Percentiles rank a stretch among this genome's conserved stretches.
phyloP scores from a whole-genome alignment of 2,329 filamentous ascomycete species.

The Drechslerella coelobrocha region DNA sequence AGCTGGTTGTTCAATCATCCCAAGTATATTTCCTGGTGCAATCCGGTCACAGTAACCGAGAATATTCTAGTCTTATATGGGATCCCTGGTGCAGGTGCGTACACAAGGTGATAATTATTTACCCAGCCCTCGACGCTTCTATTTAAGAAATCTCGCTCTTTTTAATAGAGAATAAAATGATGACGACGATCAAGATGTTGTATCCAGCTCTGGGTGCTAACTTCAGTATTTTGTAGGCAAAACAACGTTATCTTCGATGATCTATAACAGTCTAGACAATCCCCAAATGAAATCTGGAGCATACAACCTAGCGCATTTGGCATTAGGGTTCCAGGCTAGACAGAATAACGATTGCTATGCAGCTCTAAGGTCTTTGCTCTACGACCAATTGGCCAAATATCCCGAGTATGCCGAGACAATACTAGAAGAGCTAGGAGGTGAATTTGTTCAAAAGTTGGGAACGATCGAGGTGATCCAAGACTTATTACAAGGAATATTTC shows the following conservation, averaged over 20 bases:
- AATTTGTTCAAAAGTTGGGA: not conserved
- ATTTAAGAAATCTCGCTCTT: too few species aligned
- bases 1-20: slow-evolving; percentile 12
- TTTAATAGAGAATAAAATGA: too few species aligned
- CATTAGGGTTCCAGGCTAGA: not conserved
- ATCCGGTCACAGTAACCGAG: not conserved
- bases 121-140: too few species aligned
- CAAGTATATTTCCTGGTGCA: not conserved
- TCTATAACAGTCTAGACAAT: slow-evolving; percentile 2
- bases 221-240: too few species aligned
- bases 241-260: slow-evolving; percentile 17
- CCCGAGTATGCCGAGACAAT: slow-evolving; percentile 12
- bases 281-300: not conserved
- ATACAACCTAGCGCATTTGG: slow-evolving; percentile 1
- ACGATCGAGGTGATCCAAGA: not conserved
- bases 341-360: slow-evolving; percentile 4
- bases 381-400: slow-evolving; percentile 18
- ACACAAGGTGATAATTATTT: too few species aligned
- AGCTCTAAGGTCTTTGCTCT: slow-evolving; percentile 7
- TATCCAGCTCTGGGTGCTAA: too few species aligned
- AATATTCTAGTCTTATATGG: slow-evolving; percentile 9
- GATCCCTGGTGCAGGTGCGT: slow-evolving; percentile 16
- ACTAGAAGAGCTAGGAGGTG: slow-evolving; percentile 2
- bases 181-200: too few species aligned
- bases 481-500: not conserved